Evolutionary conservation across 2,329 filamentous ascomycete species (phyloP).

Genomic region (Cyclaneusma minus): DNA sequence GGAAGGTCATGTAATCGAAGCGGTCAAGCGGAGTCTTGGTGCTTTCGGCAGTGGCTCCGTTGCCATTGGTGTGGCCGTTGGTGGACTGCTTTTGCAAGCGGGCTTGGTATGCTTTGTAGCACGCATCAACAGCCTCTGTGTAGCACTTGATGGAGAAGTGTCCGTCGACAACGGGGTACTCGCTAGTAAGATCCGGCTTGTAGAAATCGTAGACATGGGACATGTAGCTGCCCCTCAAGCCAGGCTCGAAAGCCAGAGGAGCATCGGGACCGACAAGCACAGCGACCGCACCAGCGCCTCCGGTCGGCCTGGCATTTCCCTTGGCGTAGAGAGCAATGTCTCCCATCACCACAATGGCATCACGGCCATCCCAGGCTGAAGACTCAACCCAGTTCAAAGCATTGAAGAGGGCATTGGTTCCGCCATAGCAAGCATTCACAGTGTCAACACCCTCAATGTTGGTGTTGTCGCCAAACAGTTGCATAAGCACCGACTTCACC

Average conservation of each 20-base stretch:
- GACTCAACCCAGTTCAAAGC: conserved; percentile 75
- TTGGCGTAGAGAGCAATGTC: conserved; percentile 80
- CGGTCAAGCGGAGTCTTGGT: conserved; percentile 55
- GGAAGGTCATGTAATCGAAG: conserved; percentile 74
- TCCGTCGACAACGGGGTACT: conserved; percentile 75
- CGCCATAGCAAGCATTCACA: conserved; percentile 75
- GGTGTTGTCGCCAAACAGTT: conserved; percentile 71
- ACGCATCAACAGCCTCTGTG: conserved; percentile 62
- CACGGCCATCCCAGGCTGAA: conserved; percentile 71
- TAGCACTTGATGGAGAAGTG: conserved; percentile 76
- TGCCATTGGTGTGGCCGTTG: conserved; percentile 37
- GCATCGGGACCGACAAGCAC: conserved; percentile 68
- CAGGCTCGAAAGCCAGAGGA: conserved; percentile 61
- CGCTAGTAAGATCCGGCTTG: conserved; percentile 77
- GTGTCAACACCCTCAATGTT: conserved; percentile 75
- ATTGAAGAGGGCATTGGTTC: conserved; percentile 76
- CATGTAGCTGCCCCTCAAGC: conserved; percentile 68
- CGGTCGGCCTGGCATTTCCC: conserved; percentile 66
- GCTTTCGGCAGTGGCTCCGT: conserved; percentile 19
- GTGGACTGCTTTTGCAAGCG: conserved; percentile 34
- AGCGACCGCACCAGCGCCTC: conserved; percentile 65
- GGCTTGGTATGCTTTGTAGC: conserved; percentile 68
- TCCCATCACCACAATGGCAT: conserved; percentile 65
- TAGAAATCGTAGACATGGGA: conserved; percentile 80
- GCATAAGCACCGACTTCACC: conserved; percentile 79